Evolutionary conservation across 768 basidiomycete genomes (phyloP), one percentile per base, ranked within the genome.

Genomic region (Inosperma sp.): DNA sequence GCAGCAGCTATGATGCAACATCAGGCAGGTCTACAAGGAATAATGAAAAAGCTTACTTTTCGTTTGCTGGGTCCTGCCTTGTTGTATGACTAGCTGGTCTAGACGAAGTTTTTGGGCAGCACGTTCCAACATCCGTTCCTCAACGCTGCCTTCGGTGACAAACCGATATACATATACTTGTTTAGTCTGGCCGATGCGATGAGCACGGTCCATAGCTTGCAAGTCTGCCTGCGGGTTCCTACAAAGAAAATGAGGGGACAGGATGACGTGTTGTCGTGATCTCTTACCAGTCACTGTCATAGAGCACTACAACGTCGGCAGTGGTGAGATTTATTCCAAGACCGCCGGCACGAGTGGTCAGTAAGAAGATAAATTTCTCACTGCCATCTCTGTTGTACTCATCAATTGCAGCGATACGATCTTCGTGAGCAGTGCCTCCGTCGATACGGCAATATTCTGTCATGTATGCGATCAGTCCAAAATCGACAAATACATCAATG

Each of bases 401-500:
- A 73, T 99, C 95, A 61, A 99, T 99, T 7, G 93, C 89, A 17
- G 82, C 59, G 48, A 97, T 96, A 47, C 95, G 93, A 59, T 97
- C 94, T 40, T 99, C 96, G 60, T 99, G 95, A 1, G 92, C 88
- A 0, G 96, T 99, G 23, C 88, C 75, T 56, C 95, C 95, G 56
- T 98, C 95, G 51, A 99, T 96, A 33, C 95, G 86, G 63, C 93
- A 97, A 67, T 99, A 98, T 60, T 88, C 94, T 95, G 43, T n/a
- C n/a, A n/a, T n/a, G n/a, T n/a, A n/a, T n/a, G 14, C 21, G 13
- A 17, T 17, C 17, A 51, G 33, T 13, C 37, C 21, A 51, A 19
- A 19, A 19, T 1, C 53, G 31, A 34, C 23, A 35, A 10, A 30
- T 21, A 10, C 44, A 25, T 21, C 22, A 30, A 34, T 45, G 27